Evolutionary conservation across 306 rosid genomes (phyloP).

Genomic region (Dryas octopetala): DNA sequence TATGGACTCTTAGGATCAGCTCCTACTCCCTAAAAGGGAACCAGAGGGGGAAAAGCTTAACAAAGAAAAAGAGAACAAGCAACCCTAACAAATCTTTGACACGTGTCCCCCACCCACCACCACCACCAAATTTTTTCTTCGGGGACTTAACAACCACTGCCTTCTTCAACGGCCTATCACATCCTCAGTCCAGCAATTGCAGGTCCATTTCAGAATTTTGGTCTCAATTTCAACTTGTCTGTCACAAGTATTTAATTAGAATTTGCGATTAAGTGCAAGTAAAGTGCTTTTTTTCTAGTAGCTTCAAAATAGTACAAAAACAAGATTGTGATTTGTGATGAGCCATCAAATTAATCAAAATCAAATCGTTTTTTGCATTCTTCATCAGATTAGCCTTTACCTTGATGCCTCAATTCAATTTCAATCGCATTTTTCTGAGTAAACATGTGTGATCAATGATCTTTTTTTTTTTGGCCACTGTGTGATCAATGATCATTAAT

Average conservation of each 20-base stretch:
- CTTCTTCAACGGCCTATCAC: not conserved
- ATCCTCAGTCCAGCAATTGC: conserved; percentile 14
- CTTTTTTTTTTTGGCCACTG: too few relatives aligned
- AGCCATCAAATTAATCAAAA: not conserved
- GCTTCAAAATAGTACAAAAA: not conserved
- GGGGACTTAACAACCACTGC: conserved; percentile 21
- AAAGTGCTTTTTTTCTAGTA: not conserved
- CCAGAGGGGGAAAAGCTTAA: conserved; percentile 40
- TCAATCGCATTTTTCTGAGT: not conserved
- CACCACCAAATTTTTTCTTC: conserved; percentile 32
- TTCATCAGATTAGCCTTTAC: not conserved
- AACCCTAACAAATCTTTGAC: not conserved
- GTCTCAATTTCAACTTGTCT: not conserved
- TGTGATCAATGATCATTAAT: too few relatives aligned
- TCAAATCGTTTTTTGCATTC: not conserved
- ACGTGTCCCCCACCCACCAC: conserved; percentile 41
- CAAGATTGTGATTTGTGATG: not conserved
- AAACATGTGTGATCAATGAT: too few relatives aligned
- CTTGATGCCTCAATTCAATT: not conserved
- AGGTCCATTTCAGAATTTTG: conserved; percentile 29
- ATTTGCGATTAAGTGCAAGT: not conserved
- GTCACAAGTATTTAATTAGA: not conserved
- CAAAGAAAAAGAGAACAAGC: conserved; percentile 1
- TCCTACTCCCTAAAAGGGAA: conserved; percentile 69
- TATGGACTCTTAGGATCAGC: conserved; percentile 6